phyloP scores from a whole-genome alignment of 2,329 filamentous ascomycete species.

The Scytalidium lignicola region DNA sequence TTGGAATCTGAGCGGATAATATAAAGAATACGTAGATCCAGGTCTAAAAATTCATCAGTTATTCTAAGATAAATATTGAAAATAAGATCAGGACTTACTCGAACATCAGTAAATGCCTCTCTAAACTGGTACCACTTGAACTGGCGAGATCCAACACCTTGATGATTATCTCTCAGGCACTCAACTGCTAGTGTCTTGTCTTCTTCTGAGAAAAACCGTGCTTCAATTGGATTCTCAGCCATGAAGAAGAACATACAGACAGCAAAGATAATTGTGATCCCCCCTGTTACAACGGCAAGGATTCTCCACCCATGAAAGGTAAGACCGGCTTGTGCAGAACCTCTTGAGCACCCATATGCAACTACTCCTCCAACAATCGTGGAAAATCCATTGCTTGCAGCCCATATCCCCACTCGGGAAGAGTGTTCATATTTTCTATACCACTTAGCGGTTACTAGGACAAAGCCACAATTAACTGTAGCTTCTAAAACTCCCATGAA shows the following conservation, averaged over 20 bases:
- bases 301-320: slow-evolving; percentile 28
- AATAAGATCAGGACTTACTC: neutral
- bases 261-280: slow-evolving; percentile 4
- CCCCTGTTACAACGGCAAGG: slow-evolving; percentile 34
- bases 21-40: slow-evolving; percentile 2
- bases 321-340: neutral
- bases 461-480: slow-evolving; percentile 61
- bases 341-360: slow-evolving; percentile 39
- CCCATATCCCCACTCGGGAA: slow-evolving; percentile 57
- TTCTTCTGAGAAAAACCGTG: slow-evolving; percentile 21
- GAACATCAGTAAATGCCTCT: slow-evolving; percentile 37
- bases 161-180: slow-evolving; percentile 49
- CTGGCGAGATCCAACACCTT: slow-evolving; percentile 43
- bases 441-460: slow-evolving; percentile 61
- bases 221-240: slow-evolving; percentile 6
- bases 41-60: neutral
- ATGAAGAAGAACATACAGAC: slow-evolving; percentile 3
- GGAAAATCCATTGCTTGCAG: slow-evolving; percentile 56
- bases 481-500: slow-evolving; percentile 61
- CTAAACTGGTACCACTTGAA: slow-evolving; percentile 43
- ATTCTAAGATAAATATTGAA: neutral
- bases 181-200: slow-evolving; percentile 41
- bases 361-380: slow-evolving; percentile 56
- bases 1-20: slow-evolving; percentile 1
- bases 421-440: slow-evolving; percentile 65